Percentiles rank a stretch among this genome's conserved stretches.
These are phyloP conservation scores for Termitomyces sp. DNA, from an alignment of 768 basidiomycete species.

Conservation along the genomic window DNA sequence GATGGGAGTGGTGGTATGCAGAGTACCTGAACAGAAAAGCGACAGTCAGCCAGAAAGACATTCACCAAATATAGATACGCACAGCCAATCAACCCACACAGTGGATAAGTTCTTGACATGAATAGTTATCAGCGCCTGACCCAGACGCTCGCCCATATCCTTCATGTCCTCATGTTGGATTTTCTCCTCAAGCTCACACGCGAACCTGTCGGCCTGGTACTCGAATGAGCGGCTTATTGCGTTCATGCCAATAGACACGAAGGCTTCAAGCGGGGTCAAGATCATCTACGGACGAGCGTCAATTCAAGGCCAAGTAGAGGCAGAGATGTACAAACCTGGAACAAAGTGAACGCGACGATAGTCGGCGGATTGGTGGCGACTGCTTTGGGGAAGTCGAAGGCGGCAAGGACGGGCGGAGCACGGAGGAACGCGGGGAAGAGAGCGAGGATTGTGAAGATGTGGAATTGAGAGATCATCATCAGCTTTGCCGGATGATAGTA, in stretches of 20 bases:
- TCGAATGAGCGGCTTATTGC: conserved; percentile 82
- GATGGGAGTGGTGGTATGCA: conserved; percentile 94
- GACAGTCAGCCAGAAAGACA: conserved; percentile 1
- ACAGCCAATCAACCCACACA: conserved; percentile 94
- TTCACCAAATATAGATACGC: conserved; percentile 22
- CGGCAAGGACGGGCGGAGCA: conserved; percentile 68
- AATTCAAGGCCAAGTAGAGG: background rate
- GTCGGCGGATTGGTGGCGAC: conserved; percentile 69
- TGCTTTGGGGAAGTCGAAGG: conserved; percentile 71
- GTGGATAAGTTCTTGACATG: conserved; percentile 92
- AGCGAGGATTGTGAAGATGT: conserved; percentile 81
- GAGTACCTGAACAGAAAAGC: conserved; percentile 57
- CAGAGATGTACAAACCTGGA: conserved; percentile 45
- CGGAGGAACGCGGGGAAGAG: conserved; percentile 88
- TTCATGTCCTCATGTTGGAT: conserved; percentile 52
- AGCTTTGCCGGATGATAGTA: conserved; percentile 88
- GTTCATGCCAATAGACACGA: conserved; percentile 73
- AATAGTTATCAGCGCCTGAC: conserved; percentile 74
- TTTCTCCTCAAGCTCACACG: conserved; percentile 61
- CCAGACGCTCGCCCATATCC: conserved; percentile 84
- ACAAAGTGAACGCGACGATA: conserved; percentile 81
- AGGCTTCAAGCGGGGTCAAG: conserved; percentile 69
- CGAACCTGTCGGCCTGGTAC: conserved; percentile 89
- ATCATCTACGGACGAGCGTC: conserved; percentile 52
- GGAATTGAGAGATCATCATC: conserved; percentile 78